These are phyloP conservation scores for Candida schatavii DNA, from an alignment of 805 yeast species.

Conservation along the genomic window DNA sequence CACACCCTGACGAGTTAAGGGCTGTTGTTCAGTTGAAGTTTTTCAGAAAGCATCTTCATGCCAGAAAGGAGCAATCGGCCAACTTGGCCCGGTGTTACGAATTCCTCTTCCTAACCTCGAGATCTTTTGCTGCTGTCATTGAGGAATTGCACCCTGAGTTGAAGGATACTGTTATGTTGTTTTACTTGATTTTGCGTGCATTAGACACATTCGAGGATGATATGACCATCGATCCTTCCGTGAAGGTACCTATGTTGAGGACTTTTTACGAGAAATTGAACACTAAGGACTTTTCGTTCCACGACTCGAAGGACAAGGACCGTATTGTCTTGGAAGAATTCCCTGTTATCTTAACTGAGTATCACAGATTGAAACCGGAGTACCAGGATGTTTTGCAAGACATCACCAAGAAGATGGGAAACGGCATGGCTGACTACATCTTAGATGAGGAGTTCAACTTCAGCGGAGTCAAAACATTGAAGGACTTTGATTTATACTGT, in stretches of 20 bases:
- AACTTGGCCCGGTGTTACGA: slow-evolving; percentile 60
- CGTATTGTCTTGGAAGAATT: slow-evolving; percentile 79
- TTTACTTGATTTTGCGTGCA: slow-evolving; percentile 84
- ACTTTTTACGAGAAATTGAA: slow-evolving; percentile 62
- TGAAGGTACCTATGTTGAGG: slow-evolving; percentile 74
- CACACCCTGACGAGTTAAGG: slow-evolving; percentile 70
- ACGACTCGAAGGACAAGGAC: slow-evolving; percentile 76
- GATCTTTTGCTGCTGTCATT: slow-evolving; percentile 94
- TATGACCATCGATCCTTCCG: slow-evolving; percentile 71
- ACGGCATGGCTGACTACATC: slow-evolving; percentile 96
- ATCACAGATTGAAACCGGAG: slow-evolving; percentile 64
- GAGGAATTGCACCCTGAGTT: slow-evolving; percentile 87
- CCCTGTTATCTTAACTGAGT: slow-evolving; percentile 65
- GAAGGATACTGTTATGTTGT: slow-evolving; percentile 75
- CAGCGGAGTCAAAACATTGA: slow-evolving; percentile 72
- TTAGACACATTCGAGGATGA: slow-evolving; percentile 96
- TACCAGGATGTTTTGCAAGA: slow-evolving; percentile 78
- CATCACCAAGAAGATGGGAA: slow-evolving; percentile 85
- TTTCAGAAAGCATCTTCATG: slow-evolving; percentile 53
- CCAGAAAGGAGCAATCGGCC: slow-evolving; percentile 23
- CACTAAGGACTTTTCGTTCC: slow-evolving; percentile 76
- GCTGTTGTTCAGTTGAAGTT: slow-evolving; percentile 60
- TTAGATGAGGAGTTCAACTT: slow-evolving; percentile 72
- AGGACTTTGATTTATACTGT: slow-evolving; percentile 88
- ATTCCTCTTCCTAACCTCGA: slow-evolving; percentile 66